These are phyloP conservation scores for Eucalyptus polybractea DNA, from an alignment of 345 rosid genomes.

Conservation along the genomic window DNA sequence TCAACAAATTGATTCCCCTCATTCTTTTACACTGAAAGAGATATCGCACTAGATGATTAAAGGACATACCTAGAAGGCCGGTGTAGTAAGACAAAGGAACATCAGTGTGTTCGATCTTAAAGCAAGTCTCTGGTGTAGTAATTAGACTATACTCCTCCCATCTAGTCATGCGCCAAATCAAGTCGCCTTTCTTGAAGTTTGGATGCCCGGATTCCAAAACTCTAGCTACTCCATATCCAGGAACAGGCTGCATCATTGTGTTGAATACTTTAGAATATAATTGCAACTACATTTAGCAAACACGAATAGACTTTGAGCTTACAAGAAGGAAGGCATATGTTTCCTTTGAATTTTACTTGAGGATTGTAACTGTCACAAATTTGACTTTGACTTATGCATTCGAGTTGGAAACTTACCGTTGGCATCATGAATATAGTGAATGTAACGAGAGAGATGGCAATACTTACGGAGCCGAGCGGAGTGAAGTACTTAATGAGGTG, in stretches of 20 bases:
- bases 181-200: background rate
- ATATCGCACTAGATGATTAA: background rate
- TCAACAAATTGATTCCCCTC: background rate
- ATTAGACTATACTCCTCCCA: conserved; percentile 6
- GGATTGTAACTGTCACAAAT: background rate
- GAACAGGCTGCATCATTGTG: background rate
- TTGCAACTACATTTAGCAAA: background rate
- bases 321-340: background rate
- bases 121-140: background rate
- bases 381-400: background rate
- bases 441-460: background rate
- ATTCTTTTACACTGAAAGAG: background rate
- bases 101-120: background rate
- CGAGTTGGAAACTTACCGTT: background rate
- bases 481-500: conserved; percentile 14
- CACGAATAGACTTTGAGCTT: background rate
- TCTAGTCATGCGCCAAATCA: background rate
- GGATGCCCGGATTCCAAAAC: conserved; percentile 1
- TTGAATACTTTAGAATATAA: background rate
- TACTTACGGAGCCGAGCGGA: conserved; percentile 2
- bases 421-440: background rate
- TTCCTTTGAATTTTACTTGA: background rate
- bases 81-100: background rate
- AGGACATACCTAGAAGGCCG: background rate
- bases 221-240: conserved; percentile 1